phyloP scores from a whole-genome alignment of 805 yeast species.

The Saturnispora sanitii region DNA sequence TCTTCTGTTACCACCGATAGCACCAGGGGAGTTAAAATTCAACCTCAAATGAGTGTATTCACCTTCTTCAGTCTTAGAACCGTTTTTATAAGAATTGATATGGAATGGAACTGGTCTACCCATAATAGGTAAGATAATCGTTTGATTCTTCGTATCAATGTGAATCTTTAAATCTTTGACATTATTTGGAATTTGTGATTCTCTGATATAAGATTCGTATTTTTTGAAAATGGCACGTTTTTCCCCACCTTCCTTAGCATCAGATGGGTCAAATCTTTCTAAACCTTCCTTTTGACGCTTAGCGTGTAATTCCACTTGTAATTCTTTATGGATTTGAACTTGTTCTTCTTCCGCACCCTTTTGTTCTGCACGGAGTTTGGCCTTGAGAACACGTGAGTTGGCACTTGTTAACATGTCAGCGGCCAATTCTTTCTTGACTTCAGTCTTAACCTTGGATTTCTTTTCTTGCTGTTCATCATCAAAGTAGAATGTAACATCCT shows the following conservation, averaged over 20 bases:
- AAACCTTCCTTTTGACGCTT: slow-evolving; percentile 82
- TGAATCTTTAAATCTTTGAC: slow-evolving; percentile 79
- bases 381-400: slow-evolving; percentile 61
- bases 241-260: slow-evolving; percentile 53
- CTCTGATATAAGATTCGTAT: slow-evolving; percentile 90
- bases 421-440: slow-evolving; percentile 1
- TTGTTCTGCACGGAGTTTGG: slow-evolving; percentile 70
- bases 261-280: slow-evolving; percentile 70
- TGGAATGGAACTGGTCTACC: slow-evolving; percentile 99
- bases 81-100: slow-evolving; percentile 86
- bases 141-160: slow-evolving; percentile 80
- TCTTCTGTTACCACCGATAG: slow-evolving; percentile 37
- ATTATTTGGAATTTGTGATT: slow-evolving; percentile 77
- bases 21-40: slow-evolving; percentile 88
- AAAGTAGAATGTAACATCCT: slow-evolving; percentile 76
- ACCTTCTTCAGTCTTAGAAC: slow-evolving; percentile 93
- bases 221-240: slow-evolving; percentile 71
- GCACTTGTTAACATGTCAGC: slow-evolving; percentile 14
- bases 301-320: slow-evolving; percentile 75
- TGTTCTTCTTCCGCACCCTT: slow-evolving; percentile 66
- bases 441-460: slow-evolving; percentile 10
- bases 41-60: slow-evolving; percentile 84
- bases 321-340: slow-evolving; percentile 71
- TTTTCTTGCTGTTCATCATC: slow-evolving; percentile 36
- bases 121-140: slow-evolving; percentile 80